phyloP scores from a whole-genome alignment of 106 monocot species.

The Cymbidium sinense region DNA sequence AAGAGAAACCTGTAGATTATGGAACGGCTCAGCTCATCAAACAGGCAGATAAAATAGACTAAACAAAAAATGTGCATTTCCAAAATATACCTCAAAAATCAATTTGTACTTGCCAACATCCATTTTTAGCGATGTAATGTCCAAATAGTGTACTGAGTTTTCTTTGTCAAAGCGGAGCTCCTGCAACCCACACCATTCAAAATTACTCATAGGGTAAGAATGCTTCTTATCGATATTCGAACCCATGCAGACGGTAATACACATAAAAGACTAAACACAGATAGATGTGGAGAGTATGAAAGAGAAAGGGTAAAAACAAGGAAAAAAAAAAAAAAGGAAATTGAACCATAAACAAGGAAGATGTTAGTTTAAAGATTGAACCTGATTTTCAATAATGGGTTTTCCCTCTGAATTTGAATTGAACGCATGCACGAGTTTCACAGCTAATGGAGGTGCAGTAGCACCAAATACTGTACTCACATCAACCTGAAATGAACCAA shows the following conservation, averaged over 20 bases:
- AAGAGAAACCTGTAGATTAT: slow-evolving; percentile 49
- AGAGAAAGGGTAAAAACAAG: not conserved
- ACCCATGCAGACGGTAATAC: not conserved
- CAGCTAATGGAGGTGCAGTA: slow-evolving; percentile 59
- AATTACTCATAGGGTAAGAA: not conserved
- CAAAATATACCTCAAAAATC: slow-evolving; percentile 61
- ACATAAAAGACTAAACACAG: not conserved
- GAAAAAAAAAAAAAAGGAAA: not conserved
- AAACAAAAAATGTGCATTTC: slow-evolving; percentile 3
- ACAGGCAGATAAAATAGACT: not conserved
- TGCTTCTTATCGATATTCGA: not conserved
- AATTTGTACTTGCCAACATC: slow-evolving; percentile 85
- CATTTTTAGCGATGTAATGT: slow-evolving; percentile 56
- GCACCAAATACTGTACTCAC: slow-evolving; percentile 89
- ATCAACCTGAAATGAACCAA: slow-evolving; percentile 56
- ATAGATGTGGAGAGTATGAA: not conserved
- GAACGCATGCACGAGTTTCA: slow-evolving; percentile 52
- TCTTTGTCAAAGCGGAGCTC: slow-evolving; percentile 74
- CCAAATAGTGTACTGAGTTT: slow-evolving; percentile 60
- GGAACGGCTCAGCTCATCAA: slow-evolving; percentile 8
- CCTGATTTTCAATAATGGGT: slow-evolving; percentile 55
- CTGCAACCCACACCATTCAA: slow-evolving; percentile 27
- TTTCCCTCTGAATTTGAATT: slow-evolving; percentile 42
- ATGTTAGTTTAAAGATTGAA: slow-evolving; percentile 10
- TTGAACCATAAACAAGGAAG: slow-evolving; percentile 1